Evolutionary conservation across 2,329 filamentous ascomycete species (phyloP), one percentile per base, ranked within the genome.

Genomic region (Colletotrichum shisoi): DNA sequence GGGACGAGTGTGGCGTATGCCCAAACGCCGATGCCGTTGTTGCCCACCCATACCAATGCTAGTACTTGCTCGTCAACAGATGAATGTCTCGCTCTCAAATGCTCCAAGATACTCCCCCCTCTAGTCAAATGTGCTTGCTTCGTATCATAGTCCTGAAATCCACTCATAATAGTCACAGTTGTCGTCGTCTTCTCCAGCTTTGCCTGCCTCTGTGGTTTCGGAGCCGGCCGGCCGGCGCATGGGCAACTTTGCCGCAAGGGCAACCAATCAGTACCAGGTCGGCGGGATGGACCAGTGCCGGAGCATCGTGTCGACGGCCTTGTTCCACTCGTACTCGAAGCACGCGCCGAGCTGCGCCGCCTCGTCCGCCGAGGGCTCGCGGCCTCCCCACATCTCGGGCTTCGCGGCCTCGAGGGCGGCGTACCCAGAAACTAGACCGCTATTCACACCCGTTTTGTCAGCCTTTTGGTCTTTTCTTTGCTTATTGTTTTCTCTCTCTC

Each of bases 331-430:
- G 27, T 80, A 81, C 70, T 85, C 82, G 73, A 91, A 91, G 61
- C 86, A 89, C 42, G 79, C 80, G 1, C 87, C 82, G 39, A 93
- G 82, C 74, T 87, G 83, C 4, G 82, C 78, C 0, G 87, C 81
- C 64, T 89, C 85, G 1, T 85, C 84, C 1, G 79, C 73, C 1
- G 83, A 80, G 0, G 90, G 89, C 31, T 79, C 75, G 40, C 80
- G 81, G 1, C 82, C 85, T 53, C 85, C 89, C 90, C 90, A 93
- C 88, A 92, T 93, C 63, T 86, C 84, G 3, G 85, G 87, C 71
- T 84, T 85, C 15, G 80, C 78, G 0, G 90, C 87, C 73, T 92
- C 87, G 13, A 81, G 75, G 40, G 82, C 80, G 0, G 90, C 88
- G 72, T 89, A 90, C 44, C 82, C 80, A 0, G 83, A 75, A 21